Conservation (phyloP, 2,329 filamentous ascomycete species). For the Aureobasidium pullulans region DNA sequence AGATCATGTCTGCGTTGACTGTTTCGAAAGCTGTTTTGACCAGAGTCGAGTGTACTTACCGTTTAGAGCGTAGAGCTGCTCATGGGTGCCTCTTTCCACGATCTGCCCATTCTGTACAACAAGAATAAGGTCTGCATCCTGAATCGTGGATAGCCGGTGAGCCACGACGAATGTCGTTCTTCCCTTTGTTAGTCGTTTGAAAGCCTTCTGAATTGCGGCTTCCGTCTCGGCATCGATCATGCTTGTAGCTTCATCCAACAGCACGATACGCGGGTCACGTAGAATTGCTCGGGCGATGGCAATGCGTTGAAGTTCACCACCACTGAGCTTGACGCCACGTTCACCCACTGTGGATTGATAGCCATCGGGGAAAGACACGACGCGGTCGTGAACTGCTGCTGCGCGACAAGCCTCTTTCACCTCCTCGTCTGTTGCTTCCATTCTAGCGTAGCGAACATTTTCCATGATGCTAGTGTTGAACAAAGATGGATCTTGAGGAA, state of each 20-base stretch:
- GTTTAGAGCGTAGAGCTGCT: slow-evolving; percentile 51
- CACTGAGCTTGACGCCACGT: slow-evolving; percentile 67
- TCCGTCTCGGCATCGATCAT: slow-evolving; percentile 53
- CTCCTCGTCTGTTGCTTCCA: slow-evolving; percentile 54
- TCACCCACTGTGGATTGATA: slow-evolving; percentile 73
- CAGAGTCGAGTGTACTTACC: slow-evolving; percentile 28
- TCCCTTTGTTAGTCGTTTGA: slow-evolving; percentile 52
- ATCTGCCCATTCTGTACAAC: slow-evolving; percentile 66
- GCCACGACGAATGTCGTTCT: slow-evolving; percentile 74
- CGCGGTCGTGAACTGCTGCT: slow-evolving; percentile 59
- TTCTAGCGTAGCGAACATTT: slow-evolving; percentile 57
- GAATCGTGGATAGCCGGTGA: slow-evolving; percentile 66
- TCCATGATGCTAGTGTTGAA: slow-evolving; percentile 60
- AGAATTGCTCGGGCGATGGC: slow-evolving; percentile 67
- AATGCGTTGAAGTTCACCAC: slow-evolving; percentile 79
- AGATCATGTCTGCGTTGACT: slow-evolving; percentile 65
- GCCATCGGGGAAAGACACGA: slow-evolving; percentile 53
- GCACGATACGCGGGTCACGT: slow-evolving; percentile 56
- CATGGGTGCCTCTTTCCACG: slow-evolving; percentile 68
- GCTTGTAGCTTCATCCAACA: slow-evolving; percentile 71
- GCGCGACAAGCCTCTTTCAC: slow-evolving; percentile 53
- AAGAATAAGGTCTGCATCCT: slow-evolving; percentile 69
- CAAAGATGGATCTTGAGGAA: slow-evolving; percentile 57
- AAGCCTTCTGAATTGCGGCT: slow-evolving; percentile 47
- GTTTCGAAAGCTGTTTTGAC: slow-evolving; percentile 23